Evolutionary conservation across 2,329 filamentous ascomycete species (phyloP).

Genomic region (Hymenoscyphus linearis): DNA sequence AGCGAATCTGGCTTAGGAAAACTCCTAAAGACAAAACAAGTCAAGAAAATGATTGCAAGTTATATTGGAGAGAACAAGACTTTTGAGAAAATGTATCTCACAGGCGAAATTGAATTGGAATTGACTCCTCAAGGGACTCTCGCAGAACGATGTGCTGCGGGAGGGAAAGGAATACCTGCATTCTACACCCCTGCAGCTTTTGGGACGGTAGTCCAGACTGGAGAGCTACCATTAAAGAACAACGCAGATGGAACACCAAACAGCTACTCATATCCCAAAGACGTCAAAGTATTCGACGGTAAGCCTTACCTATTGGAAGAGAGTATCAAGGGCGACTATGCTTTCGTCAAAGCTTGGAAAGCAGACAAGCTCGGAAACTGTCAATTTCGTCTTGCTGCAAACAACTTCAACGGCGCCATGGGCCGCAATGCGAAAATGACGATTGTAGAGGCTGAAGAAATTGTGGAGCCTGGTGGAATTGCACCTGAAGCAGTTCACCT

Average conservation of each 20-base stretch:
- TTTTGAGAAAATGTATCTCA: conserved; percentile 85
- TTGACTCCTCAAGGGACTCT: conserved; percentile 88
- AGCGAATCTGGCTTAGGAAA: conserved; percentile 67
- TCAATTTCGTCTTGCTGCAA: conserved; percentile 79
- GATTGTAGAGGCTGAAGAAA: conserved; percentile 88
- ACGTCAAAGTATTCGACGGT: conserved; percentile 87
- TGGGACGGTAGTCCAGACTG: conserved; percentile 76
- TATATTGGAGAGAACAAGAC: conserved; percentile 96
- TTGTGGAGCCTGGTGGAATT: conserved; percentile 85
- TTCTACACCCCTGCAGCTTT: conserved; percentile 89
- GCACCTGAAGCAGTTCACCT: conserved; percentile 78
- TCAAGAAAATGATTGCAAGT: conserved; percentile 87
- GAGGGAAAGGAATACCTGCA: conserved; percentile 83
- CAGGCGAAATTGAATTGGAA: conserved; percentile 82
- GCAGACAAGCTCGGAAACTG: conserved; percentile 90
- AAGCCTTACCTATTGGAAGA: conserved; percentile 89
- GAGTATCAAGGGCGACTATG: conserved; percentile 83
- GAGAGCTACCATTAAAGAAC: conserved; percentile 79
- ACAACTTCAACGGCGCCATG: conserved; percentile 95
- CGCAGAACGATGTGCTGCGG: conserved; percentile 80
- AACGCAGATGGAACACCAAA: conserved; percentile 71
- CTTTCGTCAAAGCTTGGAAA: conserved; percentile 90
- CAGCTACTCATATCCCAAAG: conserved; percentile 71
- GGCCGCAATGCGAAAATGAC: conserved; percentile 85
- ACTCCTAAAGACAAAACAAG: conserved; percentile 75